Conservation (phyloP, 768 basidiomycete genomes). For the Candolleomyces eurysporus region DNA sequence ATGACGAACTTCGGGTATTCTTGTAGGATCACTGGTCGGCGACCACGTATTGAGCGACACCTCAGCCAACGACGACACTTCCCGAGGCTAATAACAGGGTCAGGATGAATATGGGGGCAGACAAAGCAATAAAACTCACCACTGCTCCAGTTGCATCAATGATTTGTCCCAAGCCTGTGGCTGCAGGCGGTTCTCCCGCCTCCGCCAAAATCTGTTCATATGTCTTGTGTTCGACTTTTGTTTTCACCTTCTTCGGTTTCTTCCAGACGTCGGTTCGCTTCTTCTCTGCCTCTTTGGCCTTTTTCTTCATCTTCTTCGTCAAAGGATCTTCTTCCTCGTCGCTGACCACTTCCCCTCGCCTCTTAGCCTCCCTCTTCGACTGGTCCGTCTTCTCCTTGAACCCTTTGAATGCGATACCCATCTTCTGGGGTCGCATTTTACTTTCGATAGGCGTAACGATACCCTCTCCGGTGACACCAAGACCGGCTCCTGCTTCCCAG, state of each 20-base stretch:
- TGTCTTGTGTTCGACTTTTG: slow-evolving; percentile 89
- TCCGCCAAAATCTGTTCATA: slow-evolving; percentile 95
- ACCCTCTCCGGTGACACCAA: slow-evolving; percentile 73
- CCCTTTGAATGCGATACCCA: slow-evolving; percentile 85
- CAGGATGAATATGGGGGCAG: slow-evolving; percentile 7
- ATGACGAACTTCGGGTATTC: slow-evolving; percentile 95
- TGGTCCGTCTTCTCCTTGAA: slow-evolving; percentile 89
- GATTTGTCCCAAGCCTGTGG: slow-evolving; percentile 74
- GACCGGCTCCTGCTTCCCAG: slow-evolving; percentile 81
- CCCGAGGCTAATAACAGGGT: slow-evolving; percentile 61
- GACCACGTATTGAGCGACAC: slow-evolving; percentile 78
- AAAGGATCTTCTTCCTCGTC: slow-evolving; percentile 64
- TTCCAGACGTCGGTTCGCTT: slow-evolving; percentile 83
- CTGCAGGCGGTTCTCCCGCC: slow-evolving; percentile 59
- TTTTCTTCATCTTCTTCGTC: slow-evolving; percentile 49
- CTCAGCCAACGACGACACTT: slow-evolving; percentile 83
- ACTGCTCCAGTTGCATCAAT: slow-evolving; percentile 94
- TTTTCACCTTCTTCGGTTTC: slow-evolving; percentile 79
- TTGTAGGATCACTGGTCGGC: slow-evolving; percentile 80
- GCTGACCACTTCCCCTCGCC: slow-evolving; percentile 70
- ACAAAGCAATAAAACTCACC: slow-evolving; percentile 45
- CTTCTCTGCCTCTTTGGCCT: slow-evolving; percentile 51
- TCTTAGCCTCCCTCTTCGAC: slow-evolving; percentile 73
- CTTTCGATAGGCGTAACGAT: slow-evolving; percentile 87
- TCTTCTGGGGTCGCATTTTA: slow-evolving; percentile 79